These are phyloP conservation scores for Takashimella tepidaria DNA, from an alignment of 1,284 basidiomycete genomes.

Conservation along the genomic window DNA sequence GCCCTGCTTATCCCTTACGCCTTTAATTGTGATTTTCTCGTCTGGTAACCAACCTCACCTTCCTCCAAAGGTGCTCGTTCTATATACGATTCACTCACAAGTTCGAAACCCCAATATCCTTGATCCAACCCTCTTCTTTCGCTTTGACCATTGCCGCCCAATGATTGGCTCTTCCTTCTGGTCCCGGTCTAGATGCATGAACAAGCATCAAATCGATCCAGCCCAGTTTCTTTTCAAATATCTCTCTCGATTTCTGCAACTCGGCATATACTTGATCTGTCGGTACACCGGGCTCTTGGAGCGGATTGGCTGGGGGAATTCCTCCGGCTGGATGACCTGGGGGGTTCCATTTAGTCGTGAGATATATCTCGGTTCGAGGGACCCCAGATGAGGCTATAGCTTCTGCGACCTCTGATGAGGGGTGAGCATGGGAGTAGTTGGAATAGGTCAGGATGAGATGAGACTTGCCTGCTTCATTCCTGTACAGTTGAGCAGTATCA, in stretches of 20 bases:
- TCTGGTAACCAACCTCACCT: too few species aligned
- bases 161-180: conserved; percentile 27
- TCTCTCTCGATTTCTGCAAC: conserved; percentile 17
- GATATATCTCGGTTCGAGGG: conserved; percentile 37
- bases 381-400: conserved; percentile 16
- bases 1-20: too few species aligned
- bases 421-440: too few species aligned
- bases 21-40: too few species aligned
- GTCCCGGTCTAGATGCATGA: conserved; percentile 50
- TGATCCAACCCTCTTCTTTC: conserved; percentile 61
- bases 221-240: conserved; percentile 15
- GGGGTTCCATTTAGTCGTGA: conserved; percentile 58
- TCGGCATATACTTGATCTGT: conserved; percentile 45
- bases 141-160: conserved; percentile 34
- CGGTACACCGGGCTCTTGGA: background rate
- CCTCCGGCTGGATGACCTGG: conserved; percentile 52
- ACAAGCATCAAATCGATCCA: conserved; percentile 75
- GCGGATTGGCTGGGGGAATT: background rate
- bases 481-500: conserved; percentile 60
- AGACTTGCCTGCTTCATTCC: conserved; percentile 71
- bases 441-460: background rate
- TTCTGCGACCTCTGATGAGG: conserved; percentile 27
- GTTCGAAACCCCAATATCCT: conserved; percentile 70
- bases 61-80: too few species aligned
- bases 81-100: conserved; percentile 59